phyloP scores from a whole-genome alignment of 164 flowering plant genomes.

The Tetracentron sinense region DNA sequence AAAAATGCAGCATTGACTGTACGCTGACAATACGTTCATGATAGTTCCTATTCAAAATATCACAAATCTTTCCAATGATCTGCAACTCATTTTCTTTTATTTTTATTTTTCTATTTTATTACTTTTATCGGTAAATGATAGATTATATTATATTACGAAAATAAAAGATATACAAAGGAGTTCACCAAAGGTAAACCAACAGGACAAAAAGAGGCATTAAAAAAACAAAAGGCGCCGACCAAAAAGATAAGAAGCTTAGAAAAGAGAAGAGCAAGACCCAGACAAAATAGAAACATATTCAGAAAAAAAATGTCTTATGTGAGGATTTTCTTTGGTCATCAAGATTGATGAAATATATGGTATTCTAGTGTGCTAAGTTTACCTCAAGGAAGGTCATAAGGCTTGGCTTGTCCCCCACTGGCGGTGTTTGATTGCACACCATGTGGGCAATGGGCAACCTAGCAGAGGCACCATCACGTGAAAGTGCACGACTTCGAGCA shows the following conservation, averaged over 20 bases:
- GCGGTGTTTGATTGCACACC: constrained; percentile 97
- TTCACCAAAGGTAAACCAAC: neutral
- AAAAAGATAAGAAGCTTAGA: no score
- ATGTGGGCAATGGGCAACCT: constrained; percentile 95
- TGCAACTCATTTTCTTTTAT: no score
- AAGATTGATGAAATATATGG: neutral
- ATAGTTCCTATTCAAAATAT: no score
- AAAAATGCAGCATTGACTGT: neutral
- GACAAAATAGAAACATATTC: neutral
- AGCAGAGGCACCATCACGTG: constrained; percentile 61
- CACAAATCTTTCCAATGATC: no score
- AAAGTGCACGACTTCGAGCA: constrained; percentile 71
- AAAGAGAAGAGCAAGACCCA: neutral
- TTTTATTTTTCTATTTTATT: no score
- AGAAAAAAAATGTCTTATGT: neutral
- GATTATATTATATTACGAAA: no score
- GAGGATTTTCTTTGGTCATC: neutral
- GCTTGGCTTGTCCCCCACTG: constrained; percentile 90
- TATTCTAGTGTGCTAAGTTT: constrained; percentile 6
- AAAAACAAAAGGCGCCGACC: no score
- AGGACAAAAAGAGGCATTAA: no score
- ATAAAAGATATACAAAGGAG: no score
- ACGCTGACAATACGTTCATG: neutral
- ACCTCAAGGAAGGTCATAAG: constrained; percentile 99
- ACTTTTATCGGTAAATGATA: no score